Base-by-base conservation (phyloP, 78 protist genomes). In the Monosiga brevicollis region DNA sequence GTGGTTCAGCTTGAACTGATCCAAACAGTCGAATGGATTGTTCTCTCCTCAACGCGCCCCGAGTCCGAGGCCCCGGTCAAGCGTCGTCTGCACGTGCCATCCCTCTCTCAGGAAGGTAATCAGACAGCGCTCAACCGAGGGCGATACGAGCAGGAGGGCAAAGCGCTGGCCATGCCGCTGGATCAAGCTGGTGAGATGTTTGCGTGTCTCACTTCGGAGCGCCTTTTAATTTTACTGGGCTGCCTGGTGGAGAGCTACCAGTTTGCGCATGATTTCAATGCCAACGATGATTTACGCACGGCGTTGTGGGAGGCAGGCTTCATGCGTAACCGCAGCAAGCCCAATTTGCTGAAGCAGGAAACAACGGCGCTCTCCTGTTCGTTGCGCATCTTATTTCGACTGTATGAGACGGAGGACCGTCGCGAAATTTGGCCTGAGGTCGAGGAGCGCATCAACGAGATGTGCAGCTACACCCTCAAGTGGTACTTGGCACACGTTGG, bases 1-100 rank as follows among this genome's bases (percentile, higher is more conserved):
- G 87, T 84, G 26, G 81, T 78, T 11, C 83, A 76, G 54, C 81
- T 84, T 11, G 83, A 84, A 43, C 55, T 84, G 54, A 84, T 84
- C 2, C 78, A 76, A 82, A 75, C 82, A 0, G 82, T 84, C 55
- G 54, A 84, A 75, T 0, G 40, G n/a, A 62, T 49, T 1, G 76
- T 49, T 26, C 34, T 49, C 32, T 9, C 25, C 41, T 29, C 83
- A 38, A 15, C 41, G 1, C 34, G 35, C 1, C 34, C 75, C 15
- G 40, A 1, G 83, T 54, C 42, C 22, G 76, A 1, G 35, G 55
- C 2, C 22, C n/a, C 38, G 55, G 22, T 22, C 76, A 37, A 15
- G 1, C 79, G 54, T 75, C 42, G 54, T 2, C 81, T 10, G 34
- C 1, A 77, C 26, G 40, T 29, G n/a, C 10, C 1, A 11, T 62